These are phyloP conservation scores for Sinapis alba DNA, from an alignment of 441 rosid species.

Conservation along the genomic window DNA sequence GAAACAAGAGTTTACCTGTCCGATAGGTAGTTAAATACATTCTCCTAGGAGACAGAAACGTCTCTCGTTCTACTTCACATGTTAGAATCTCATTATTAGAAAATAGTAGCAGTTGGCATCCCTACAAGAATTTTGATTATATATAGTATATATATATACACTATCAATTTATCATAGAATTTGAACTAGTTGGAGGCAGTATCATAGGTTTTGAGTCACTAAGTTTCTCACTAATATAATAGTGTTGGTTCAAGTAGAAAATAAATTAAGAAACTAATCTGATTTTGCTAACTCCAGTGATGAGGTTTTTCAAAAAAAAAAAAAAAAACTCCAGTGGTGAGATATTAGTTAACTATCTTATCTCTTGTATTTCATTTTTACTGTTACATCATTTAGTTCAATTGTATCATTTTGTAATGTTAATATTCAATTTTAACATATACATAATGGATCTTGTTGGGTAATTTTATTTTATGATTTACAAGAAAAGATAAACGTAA, in stretches of 20 bases:
- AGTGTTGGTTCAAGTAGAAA: neutral
- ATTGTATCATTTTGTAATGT: neutral
- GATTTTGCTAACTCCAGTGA: neutral
- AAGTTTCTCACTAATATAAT: neutral
- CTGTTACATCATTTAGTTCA: neutral
- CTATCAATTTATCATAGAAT: too few relatives aligned
- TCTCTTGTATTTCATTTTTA: neutral
- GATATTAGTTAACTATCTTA: neutral
- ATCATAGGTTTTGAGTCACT: neutral
- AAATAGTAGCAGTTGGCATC: too few relatives aligned
- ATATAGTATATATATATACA: too few relatives aligned
- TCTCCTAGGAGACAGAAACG: conserved; percentile 11
- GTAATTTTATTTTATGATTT: neutral
- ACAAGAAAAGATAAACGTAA: neutral
- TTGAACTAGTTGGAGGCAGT: too few relatives aligned
- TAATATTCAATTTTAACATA: neutral
- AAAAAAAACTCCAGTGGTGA: neutral
- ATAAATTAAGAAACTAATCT: neutral
- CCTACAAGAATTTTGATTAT: too few relatives aligned
- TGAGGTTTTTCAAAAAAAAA: too few relatives aligned
- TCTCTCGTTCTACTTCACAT: neutral
- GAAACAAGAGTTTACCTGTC: conserved; percentile 9
- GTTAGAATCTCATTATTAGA: neutral
- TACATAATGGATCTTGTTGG: neutral
- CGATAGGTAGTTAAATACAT: neutral